Conservation (phyloP, 108 stramenopile genomes). For the Aureococcus anophagefferens region DNA sequence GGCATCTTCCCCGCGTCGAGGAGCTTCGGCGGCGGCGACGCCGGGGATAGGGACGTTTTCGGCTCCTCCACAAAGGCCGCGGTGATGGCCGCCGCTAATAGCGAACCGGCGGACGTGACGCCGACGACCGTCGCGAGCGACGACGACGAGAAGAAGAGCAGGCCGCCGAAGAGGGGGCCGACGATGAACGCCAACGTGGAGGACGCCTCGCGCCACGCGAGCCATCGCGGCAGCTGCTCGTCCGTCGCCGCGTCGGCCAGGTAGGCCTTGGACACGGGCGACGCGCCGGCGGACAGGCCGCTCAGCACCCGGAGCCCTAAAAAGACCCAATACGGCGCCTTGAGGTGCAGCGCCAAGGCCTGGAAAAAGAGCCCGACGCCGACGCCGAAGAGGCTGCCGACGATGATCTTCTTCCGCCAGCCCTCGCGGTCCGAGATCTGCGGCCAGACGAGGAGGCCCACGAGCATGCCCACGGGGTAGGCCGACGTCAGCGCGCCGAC, state of each 20-base stretch:
- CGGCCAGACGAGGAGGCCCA: constrained; percentile 64
- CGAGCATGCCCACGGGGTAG: constrained; percentile 65
- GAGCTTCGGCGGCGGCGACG: constrained; percentile 18
- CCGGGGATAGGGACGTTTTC: background rate
- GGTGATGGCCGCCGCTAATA: background rate
- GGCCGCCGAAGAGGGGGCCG: constrained; percentile 57
- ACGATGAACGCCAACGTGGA: constrained; percentile 61
- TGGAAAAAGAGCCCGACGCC: constrained; percentile 54
- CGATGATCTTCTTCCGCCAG: constrained; percentile 51
- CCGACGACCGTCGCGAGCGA: background rate
- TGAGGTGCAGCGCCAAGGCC: constrained; percentile 33
- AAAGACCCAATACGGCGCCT: constrained; percentile 43
- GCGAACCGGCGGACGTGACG: background rate
- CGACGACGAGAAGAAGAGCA: constrained; percentile 19
- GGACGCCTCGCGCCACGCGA: constrained; percentile 62
- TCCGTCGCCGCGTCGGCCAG: constrained; percentile 52
- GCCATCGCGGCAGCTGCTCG: constrained; percentile 36
- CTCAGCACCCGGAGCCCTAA: constrained; percentile 52
- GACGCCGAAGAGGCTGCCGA: constrained; percentile 41
- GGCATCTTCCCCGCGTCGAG: no score
- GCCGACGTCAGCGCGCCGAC: constrained; percentile 62
- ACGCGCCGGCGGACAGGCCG: constrained; percentile 55
- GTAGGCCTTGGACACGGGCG: constrained; percentile 65
- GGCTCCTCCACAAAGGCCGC: background rate
- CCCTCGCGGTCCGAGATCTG: constrained; percentile 41